Evolutionary conservation across 1,284 basidiomycete species (phyloP), one percentile per base, ranked within the genome.

Genomic region (Agroathelia rolfsii): DNA sequence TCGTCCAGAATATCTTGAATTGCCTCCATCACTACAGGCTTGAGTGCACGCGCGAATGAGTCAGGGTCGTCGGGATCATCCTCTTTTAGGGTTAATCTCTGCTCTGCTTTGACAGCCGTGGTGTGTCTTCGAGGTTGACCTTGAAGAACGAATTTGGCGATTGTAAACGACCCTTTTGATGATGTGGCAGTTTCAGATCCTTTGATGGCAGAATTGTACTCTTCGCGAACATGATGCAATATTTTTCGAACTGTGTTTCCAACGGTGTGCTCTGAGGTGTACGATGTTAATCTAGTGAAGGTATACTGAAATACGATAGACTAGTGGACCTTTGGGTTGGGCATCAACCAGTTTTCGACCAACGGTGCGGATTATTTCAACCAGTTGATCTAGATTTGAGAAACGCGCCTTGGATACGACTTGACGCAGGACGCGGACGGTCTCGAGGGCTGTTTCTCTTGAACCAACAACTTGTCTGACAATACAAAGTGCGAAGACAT

Each of bases 1-100:
- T 98, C 95, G 46, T 95, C 90, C 29, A 96, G 69, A 10, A 97
- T 83, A 52, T 97, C 87, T 48, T 92, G 82, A 37, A 94, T 88
- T 2, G 86, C 89, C 55, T 89, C 85, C 68, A 92, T 87, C 30
- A 93, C 62, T 1, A 85, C 77, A 3, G 82, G 81, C 52, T 81
- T 84, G 27, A 85, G 48, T 8, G 68, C 70, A 29, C 66, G 61
- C 6, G 81, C 75, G 48, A 84, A 83, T 10, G 76, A 74, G 48
- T 83, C 78, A 0, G 74, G 77, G 52, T 85, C 81, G 35, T 80
- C 69, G 0, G 69, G 61, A 52, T 82, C 73, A 43, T 77, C 67
- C 51, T 84, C 79, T 42, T 64, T 73, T 28, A 80, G 46, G 3
- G 67, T 66, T 8, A 62, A 63, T 32, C 65, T 69, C 26, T 53